A percentile compares a stretch with the other conserved stretches of the same genome.
Conservation (phyloP, 495 filamentous ascomycete genomes). For the Annulohypoxylon stygium region DNA sequence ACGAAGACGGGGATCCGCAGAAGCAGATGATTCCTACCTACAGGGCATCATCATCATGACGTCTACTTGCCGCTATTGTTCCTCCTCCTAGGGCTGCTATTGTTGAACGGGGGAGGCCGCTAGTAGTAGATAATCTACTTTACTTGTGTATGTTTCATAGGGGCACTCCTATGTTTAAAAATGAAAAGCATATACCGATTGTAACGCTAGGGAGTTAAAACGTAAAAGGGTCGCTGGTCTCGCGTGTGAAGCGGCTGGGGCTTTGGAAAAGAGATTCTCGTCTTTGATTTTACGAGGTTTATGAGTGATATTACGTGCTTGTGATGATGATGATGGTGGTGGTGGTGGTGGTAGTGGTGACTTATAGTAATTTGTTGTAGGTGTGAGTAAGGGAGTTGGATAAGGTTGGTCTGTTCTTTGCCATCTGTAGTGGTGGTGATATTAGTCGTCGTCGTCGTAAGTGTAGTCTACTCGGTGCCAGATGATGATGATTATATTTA, state of each 20-base stretch:
- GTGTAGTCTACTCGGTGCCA: no score
- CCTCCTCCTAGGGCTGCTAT: neutral
- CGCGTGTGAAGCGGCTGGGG: neutral
- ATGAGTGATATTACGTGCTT: neutral
- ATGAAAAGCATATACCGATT: slow-evolving; percentile 15
- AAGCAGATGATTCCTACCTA: neutral
- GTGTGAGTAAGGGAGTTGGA: neutral
- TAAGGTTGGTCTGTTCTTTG: neutral
- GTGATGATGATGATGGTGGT: neutral
- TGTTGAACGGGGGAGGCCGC: neutral
- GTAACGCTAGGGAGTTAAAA: slow-evolving; percentile 1
- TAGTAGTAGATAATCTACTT: slow-evolving; percentile 17
- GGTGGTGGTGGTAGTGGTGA: neutral
- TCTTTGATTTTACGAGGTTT: neutral
- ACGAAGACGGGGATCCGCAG: slow-evolving; percentile 1
- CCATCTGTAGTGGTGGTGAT: neutral
- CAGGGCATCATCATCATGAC: neutral
- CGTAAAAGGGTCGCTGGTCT: neutral
- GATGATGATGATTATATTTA: no score
- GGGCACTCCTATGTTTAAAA: slow-evolving; percentile 1
- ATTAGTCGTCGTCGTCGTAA: no score
- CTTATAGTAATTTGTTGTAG: neutral
- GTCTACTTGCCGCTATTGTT: neutral
- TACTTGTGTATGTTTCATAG: slow-evolving; percentile 8
- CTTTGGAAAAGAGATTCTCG: neutral